phyloP scores from a whole-genome alignment of 805 yeast genomes.

The Teunomyces kruisii region DNA sequence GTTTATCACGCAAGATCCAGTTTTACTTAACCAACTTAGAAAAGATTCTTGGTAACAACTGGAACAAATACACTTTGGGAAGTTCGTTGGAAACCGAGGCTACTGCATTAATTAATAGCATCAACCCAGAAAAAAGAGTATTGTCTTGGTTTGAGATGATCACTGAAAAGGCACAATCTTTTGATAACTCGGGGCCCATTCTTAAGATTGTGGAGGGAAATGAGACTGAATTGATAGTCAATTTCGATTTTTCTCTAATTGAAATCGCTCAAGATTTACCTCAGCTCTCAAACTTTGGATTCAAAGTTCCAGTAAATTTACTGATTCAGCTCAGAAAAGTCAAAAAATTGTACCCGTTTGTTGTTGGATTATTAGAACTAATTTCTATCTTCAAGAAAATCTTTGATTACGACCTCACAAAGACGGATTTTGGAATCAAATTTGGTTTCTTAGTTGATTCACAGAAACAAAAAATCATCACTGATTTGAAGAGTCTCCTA shows the following conservation, averaged over 20 bases:
- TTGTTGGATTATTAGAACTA: constrained; percentile 53
- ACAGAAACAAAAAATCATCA: constrained; percentile 32
- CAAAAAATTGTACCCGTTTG: constrained; percentile 55
- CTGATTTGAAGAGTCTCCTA: constrained; percentile 32
- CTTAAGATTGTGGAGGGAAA: constrained; percentile 12
- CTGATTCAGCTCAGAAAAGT: constrained; percentile 48
- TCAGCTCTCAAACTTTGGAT: constrained; percentile 49
- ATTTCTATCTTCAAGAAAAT: constrained; percentile 39
- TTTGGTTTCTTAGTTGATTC: constrained; percentile 41
- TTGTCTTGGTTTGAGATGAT: constrained; percentile 47
- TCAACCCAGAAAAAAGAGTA: constrained; percentile 43
- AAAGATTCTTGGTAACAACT: constrained; percentile 30
- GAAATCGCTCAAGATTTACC: constrained; percentile 54
- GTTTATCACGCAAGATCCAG: constrained; percentile 20
- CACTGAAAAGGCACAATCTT: background rate
- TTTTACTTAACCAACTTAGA: constrained; percentile 24
- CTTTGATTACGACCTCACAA: constrained; percentile 16
- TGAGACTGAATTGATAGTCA: constrained; percentile 36
- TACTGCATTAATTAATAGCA: constrained; percentile 41
- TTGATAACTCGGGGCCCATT: constrained; percentile 10
- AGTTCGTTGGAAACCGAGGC: constrained; percentile 55
- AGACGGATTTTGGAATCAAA: constrained; percentile 38
- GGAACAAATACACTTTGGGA: constrained; percentile 50
- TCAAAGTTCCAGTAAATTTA: constrained; percentile 56
- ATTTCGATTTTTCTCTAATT: constrained; percentile 48